These are phyloP conservation scores for Spergularia azorica DNA, from an alignment of 179 eudicot species.

Conservation along the genomic window DNA sequence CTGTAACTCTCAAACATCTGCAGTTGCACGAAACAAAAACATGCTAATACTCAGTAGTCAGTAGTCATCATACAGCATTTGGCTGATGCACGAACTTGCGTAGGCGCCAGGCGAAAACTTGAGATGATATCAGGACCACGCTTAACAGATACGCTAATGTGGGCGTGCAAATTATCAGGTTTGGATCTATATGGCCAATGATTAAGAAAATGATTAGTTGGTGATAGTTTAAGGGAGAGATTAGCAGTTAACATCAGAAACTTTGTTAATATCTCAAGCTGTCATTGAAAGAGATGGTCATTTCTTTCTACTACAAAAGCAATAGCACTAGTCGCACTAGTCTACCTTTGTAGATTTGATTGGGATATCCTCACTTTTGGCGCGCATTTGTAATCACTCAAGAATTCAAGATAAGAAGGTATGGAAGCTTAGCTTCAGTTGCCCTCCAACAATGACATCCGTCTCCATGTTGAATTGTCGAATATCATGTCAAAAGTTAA, in stretches of 20 bases:
- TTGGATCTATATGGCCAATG: constrained; percentile 19
- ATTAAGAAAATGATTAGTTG: not conserved
- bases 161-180: not conserved
- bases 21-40: not conserved
- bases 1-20: not conserved
- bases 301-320: not conserved
- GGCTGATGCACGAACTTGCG: not conserved
- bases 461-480: constrained; percentile 1
- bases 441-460: not conserved
- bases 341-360: not conserved
- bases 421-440: not conserved
- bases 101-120: not conserved
- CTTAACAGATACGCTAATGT: not conserved
- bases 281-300: constrained; percentile 1
- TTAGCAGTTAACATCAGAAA: not conserved
- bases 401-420: too few relatives aligned
- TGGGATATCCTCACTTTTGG: not conserved
- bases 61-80: not conserved
- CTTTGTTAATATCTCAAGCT: constrained; percentile 1
- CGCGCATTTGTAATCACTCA: not conserved
- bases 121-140: not conserved
- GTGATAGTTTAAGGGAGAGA: not conserved
- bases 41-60: not conserved
- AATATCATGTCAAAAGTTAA: not conserved
- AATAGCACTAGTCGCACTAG: not conserved